Conservation (phyloP, 225 moss, liverwort and hornwort genomes). For the Antitrichia curtipendula region DNA sequence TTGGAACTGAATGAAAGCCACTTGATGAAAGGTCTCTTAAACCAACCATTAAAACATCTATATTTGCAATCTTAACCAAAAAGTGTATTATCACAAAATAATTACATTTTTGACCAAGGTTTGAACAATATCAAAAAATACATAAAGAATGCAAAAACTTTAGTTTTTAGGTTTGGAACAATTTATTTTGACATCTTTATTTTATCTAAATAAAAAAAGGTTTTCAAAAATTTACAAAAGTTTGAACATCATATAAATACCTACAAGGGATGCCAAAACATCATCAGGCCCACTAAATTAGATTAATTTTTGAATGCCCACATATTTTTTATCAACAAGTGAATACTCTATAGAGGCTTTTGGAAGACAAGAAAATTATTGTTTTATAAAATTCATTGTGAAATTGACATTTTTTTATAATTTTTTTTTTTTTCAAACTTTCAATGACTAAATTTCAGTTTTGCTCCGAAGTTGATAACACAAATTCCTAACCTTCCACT, state of each 20-base stretch:
- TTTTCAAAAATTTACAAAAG: neutral
- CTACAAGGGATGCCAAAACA: neutral
- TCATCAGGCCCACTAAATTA: neutral
- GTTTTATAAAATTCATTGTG: neutral
- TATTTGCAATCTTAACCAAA: neutral
- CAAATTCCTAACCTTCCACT: neutral
- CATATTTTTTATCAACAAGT: neutral
- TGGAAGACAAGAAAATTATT: too few relatives aligned
- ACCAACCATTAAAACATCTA: too few relatives aligned
- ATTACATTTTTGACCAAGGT: neutral
- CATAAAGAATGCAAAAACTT: neutral
- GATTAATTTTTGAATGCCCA: neutral
- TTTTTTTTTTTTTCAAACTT: neutral
- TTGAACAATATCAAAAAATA: neutral
- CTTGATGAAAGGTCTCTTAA: too few relatives aligned
- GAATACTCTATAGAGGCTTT: rapidly evolving
- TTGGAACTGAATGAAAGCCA: rapidly evolving
- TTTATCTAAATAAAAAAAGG: too few relatives aligned
- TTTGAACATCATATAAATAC: neutral
- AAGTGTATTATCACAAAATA: neutral
- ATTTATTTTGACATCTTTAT: neutral
- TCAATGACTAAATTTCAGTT: neutral
- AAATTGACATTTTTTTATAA: neutral
- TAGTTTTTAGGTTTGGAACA: neutral
- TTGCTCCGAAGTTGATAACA: neutral